Evolutionary conservation across 768 basidiomycete genomes (phyloP), one percentile per base, ranked within the genome.

Genomic region (Collybia mongolica): DNA sequence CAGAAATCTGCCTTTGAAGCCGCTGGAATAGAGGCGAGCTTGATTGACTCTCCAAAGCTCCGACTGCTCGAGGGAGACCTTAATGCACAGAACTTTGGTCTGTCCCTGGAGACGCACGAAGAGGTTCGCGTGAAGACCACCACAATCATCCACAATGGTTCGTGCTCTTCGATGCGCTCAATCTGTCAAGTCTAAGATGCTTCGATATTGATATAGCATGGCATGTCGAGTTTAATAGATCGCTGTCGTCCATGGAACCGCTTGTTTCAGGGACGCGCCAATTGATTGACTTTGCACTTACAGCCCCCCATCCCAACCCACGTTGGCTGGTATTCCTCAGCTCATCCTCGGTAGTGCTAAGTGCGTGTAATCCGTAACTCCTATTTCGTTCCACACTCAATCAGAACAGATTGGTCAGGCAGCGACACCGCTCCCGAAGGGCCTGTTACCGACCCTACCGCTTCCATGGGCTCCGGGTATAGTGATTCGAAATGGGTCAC

Each of bases 221-320:
- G 77, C 67, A 60, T 19, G 58, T 79, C n/a, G 71, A 80, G 39
- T 78, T 79, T 57, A 80, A 77, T 49, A 24, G 72, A 19, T 51
- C 67, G 0, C 56, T 80, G 3, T 64, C 69, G 3, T 73, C 78
- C 1, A 75, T 77, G 37, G 77, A 77, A 43, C 64, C 72, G 3
- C 70, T 63, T 49, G 62, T 80, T 22, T 60, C 61, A 14, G 72
- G 72, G 14, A 70, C 71, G 2, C 70, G 74, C 4, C 70, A 73
- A 37, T 57, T 71, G 17, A 58, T 70, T 22, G 44, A 58, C 44
- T 53, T 68, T 54, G 53, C 59, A 1, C 65, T 68, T 0, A 55
- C 55, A 4, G 70, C 68, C 28, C 54, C 40, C 7, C 56, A 52
- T 35, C 32, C 54, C 2, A 22, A 32, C 29, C 65, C 66, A 18